Evolutionary conservation across 1,139 yeast species (phyloP).

Genomic region (Zygoascus sp.): DNA sequence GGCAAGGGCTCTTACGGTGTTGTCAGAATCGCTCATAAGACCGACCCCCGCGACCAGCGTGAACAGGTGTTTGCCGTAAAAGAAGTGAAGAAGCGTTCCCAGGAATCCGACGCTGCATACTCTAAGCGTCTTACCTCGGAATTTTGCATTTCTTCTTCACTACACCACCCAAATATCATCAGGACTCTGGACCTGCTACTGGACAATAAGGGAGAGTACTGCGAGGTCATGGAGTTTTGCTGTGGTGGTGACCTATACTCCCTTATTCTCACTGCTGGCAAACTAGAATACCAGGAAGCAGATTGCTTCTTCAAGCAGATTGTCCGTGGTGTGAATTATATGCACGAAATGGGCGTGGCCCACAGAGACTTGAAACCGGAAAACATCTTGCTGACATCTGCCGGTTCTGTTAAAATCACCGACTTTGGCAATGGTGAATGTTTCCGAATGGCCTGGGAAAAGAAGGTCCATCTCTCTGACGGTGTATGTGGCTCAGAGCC

Average conservation of each 20-base stretch:
- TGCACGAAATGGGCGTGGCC: slow-evolving; percentile 95
- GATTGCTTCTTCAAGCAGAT: slow-evolving; percentile 93
- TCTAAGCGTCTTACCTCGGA: slow-evolving; percentile 73
- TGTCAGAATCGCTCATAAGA: slow-evolving; percentile 65
- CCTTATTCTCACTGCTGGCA: slow-evolving; percentile 66
- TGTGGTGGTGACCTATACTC: slow-evolving; percentile 42
- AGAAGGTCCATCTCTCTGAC: slow-evolving; percentile 69
- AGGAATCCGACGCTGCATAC: slow-evolving; percentile 55
- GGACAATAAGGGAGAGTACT: slow-evolving; percentile 86
- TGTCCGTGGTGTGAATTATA: slow-evolving; percentile 81
- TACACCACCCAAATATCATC: slow-evolving; percentile 74
- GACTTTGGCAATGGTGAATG: slow-evolving; percentile 96
- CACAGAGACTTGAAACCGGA: slow-evolving; percentile 95
- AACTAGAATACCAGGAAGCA: slow-evolving; percentile 76
- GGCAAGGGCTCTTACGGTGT: slow-evolving; percentile 86
- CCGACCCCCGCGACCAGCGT: slow-evolving; percentile 37
- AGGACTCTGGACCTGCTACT: slow-evolving; percentile 78
- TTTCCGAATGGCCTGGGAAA: slow-evolving; percentile 95
- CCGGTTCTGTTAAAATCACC: slow-evolving; percentile 78
- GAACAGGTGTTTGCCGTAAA: slow-evolving; percentile 72
- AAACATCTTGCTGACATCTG: slow-evolving; percentile 70
- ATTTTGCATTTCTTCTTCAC: slow-evolving; percentile 74
- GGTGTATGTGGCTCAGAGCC: slow-evolving; percentile 91
- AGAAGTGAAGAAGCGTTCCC: slow-evolving; percentile 56
- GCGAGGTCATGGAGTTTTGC: slow-evolving; percentile 55